A percentile compares a stretch with the other conserved stretches of the same genome.
Conservation (phyloP, 2,329 filamentous ascomycete genomes). For the Cladophialophora immunda region DNA sequence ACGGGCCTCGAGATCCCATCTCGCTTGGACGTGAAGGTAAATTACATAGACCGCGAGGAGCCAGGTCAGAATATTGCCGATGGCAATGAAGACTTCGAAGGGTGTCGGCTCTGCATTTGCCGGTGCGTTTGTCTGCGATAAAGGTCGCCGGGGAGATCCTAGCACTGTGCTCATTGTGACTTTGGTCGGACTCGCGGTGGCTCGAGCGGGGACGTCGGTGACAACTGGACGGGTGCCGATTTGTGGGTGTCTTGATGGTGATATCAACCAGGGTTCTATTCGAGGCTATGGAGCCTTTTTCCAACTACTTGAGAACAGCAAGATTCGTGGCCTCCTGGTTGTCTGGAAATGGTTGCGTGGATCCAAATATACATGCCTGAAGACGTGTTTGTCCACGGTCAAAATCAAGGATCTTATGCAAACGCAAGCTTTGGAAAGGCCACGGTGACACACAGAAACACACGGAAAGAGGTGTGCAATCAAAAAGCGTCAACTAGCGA, state of each 20-base stretch:
- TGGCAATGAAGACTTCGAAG: constrained; percentile 25
- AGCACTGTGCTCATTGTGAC: neutral
- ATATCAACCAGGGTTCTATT: neutral
- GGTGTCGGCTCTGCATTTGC: neutral
- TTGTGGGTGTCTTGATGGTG: neutral
- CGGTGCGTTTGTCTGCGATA: neutral
- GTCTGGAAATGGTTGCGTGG: neutral
- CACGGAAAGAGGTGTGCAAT: neutral
- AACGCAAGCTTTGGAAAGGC: neutral
- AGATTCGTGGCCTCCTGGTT: neutral
- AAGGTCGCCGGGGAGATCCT: neutral
- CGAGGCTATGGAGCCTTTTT: neutral
- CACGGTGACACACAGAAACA: neutral
- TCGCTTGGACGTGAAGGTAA: constrained; percentile 21
- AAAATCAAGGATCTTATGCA: neutral
- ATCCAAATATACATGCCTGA: neutral
- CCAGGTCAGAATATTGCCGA: constrained; percentile 28
- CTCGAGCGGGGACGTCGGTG: neutral
- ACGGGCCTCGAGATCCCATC: constrained; percentile 18
- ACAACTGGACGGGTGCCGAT: neutral
- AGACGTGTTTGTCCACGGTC: neutral
- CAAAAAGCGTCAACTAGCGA: neutral
- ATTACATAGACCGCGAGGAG: constrained; percentile 21
- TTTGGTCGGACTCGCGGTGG: neutral
- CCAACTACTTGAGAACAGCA: neutral